Evolutionary conservation across 352 stramenopile species (phyloP).

Genomic region (Phytophthora kernoviae): DNA sequence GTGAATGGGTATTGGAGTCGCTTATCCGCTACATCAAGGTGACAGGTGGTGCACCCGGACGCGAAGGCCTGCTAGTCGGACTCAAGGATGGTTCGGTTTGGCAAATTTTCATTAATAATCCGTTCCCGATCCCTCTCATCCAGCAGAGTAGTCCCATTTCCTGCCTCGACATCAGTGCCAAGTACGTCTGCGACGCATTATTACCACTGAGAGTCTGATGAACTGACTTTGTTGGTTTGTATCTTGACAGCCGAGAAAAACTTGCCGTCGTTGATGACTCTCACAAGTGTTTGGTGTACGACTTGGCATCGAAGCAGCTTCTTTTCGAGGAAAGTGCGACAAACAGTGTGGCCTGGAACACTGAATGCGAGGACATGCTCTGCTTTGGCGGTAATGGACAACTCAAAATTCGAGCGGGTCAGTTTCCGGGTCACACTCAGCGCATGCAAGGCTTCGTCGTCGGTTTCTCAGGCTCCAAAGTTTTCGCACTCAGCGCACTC

Average conservation of each 20-base stretch:
- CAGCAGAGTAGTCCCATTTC: slow-evolving; percentile 85
- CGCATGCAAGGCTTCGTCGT: slow-evolving; percentile 93
- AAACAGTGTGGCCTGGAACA: slow-evolving; percentile 94
- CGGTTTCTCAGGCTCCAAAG: slow-evolving; percentile 91
- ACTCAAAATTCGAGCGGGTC: slow-evolving; percentile 92
- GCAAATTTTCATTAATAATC: slow-evolving; percentile 95
- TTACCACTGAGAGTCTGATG: not conserved
- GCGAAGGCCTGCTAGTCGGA: slow-evolving; percentile 91
- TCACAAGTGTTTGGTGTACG: slow-evolving; percentile 91
- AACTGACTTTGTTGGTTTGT: slow-evolving; percentile 1
- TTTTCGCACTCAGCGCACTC: slow-evolving; percentile 91
- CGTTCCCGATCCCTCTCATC: slow-evolving; percentile 94
- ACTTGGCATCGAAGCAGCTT: slow-evolving; percentile 90
- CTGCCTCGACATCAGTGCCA: slow-evolving; percentile 90
- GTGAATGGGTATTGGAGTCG: slow-evolving; percentile 87
- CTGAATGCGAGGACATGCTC: slow-evolving; percentile 94
- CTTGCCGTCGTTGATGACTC: slow-evolving; percentile 92
- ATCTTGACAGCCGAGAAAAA: slow-evolving; percentile 67
- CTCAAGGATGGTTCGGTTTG: slow-evolving; percentile 92
- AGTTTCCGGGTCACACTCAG: slow-evolving; percentile 89
- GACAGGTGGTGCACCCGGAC: slow-evolving; percentile 86
- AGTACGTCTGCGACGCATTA: slow-evolving; percentile 41
- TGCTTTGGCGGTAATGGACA: slow-evolving; percentile 91
- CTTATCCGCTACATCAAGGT: slow-evolving; percentile 93
- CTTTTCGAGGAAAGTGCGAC: slow-evolving; percentile 86